Percentiles rank a stretch among this genome's conserved stretches.
Conservation (phyloP, 2,329 filamentous ascomycete genomes). For the Byssochlamys sp. region DNA sequence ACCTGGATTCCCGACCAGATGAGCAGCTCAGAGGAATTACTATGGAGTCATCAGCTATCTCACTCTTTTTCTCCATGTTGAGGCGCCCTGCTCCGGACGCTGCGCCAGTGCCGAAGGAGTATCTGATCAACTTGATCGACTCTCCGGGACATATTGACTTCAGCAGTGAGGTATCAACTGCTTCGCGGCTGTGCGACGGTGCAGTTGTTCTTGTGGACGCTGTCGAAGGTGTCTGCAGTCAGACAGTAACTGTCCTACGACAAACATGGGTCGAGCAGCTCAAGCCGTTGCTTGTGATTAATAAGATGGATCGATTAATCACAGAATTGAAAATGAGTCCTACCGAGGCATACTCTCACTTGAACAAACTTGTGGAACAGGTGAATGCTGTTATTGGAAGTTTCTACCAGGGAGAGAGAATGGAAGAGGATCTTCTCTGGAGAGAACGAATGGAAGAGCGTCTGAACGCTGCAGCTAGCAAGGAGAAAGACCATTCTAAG, state of each 20-base stretch:
- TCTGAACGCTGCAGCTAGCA: conserved; percentile 60
- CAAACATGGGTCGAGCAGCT: conserved; percentile 94
- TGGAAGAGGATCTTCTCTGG: conserved; percentile 97
- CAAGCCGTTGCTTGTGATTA: conserved; percentile 88
- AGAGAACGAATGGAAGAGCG: conserved; percentile 83
- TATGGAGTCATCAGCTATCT: conserved; percentile 99
- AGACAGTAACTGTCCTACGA: conserved; percentile 90
- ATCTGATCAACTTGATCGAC: conserved; percentile 93
- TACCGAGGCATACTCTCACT: conserved; percentile 74
- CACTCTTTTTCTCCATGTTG: conserved; percentile 86
- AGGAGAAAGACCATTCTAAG: conserved; percentile 42
- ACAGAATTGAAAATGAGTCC: conserved; percentile 93
- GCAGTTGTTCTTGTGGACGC: conserved; percentile 91
- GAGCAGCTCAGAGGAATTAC: conserved; percentile 94
- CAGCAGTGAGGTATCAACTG: conserved; percentile 93
- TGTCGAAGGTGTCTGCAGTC: conserved; percentile 94
- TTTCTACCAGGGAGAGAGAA: conserved; percentile 94
- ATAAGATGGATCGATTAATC: conserved; percentile 92
- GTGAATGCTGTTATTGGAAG: conserved; percentile 95
- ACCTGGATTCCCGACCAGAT: conserved; percentile 89
- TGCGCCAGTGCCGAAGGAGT: conserved; percentile 67
- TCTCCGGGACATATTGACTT: conserved; percentile 98
- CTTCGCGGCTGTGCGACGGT: conserved; percentile 85
- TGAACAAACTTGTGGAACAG: conserved; percentile 83
- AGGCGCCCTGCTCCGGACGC: conserved; percentile 61